Percentiles rank a stretch among this genome's conserved stretches.
Evolutionary conservation across 78 protist species (phyloP).

Genomic region (Anaeramoeba ignava): DNA sequence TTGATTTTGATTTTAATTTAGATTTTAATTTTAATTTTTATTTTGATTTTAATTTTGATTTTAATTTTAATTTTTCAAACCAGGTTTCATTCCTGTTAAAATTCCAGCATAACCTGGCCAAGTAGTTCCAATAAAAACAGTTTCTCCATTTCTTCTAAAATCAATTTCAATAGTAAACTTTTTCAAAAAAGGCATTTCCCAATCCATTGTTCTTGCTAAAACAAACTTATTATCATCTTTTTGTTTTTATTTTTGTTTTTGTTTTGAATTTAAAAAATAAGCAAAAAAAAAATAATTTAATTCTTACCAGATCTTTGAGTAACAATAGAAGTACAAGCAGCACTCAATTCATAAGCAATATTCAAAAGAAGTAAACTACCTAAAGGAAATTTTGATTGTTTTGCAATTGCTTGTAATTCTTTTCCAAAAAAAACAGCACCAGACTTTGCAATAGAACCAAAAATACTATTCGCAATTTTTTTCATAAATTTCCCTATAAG

Average conservation of each 20-base stretch:
- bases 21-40: too few species aligned
- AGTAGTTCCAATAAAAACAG: not conserved
- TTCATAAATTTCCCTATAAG: not conserved
- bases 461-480: not conserved
- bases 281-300: too few species aligned
- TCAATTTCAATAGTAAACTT: not conserved
- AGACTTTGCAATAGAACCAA: not conserved
- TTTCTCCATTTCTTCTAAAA: not conserved
- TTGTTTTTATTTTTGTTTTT: too few species aligned
- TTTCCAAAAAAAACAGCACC: not conserved
- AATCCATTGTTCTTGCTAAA: not conserved
- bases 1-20: too few species aligned
- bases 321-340: not conserved
- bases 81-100: not conserved
- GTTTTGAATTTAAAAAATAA: too few species aligned
- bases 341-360: not conserved
- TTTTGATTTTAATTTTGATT: too few species aligned
- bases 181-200: conserved; percentile 1
- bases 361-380: not conserved
- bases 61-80: too few species aligned
- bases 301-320: too few species aligned
- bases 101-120: not conserved
- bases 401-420: not conserved
- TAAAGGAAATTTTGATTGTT: not conserved
- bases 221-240: not conserved